These are phyloP conservation scores for Sphagnum contortum DNA, from an alignment of 225 moss, liverwort and hornwort species.

Conservation along the genomic window DNA sequence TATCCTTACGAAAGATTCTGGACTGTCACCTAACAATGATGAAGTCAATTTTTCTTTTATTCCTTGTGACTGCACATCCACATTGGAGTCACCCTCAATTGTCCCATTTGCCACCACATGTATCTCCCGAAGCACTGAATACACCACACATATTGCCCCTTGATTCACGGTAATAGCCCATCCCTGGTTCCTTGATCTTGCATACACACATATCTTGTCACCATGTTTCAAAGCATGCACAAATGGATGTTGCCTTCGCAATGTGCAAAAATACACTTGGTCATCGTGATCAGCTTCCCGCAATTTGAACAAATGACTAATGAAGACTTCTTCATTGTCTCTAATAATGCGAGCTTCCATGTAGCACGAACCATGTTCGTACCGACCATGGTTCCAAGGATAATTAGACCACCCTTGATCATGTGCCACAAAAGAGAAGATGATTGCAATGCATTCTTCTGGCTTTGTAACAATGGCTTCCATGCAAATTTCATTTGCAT, in stretches of 20 bases:
- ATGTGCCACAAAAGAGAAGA: slow-evolving; percentile 21
- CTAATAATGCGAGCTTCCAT: slow-evolving; percentile 16
- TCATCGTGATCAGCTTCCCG: slow-evolving; percentile 15
- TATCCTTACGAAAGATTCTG: no score
- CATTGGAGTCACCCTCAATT: no score
- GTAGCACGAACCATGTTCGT: slow-evolving; percentile 3
- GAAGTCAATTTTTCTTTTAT: no score
- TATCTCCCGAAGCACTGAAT: neutral
- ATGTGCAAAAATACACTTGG: slow-evolving; percentile 22
- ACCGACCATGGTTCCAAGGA: slow-evolving; percentile 4
- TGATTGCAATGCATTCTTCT: slow-evolving; percentile 6
- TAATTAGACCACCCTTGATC: slow-evolving; percentile 19
- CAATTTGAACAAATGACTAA: slow-evolving; percentile 6
- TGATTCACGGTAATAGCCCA: slow-evolving; percentile 26
- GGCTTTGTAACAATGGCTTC: slow-evolving; percentile 9
- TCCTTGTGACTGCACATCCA: no score
- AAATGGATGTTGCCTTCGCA: slow-evolving; percentile 12
- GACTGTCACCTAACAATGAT: no score
- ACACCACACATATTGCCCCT: slow-evolving; percentile 7
- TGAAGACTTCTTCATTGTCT: slow-evolving; percentile 4
- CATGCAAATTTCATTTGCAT: slow-evolving; percentile 16
- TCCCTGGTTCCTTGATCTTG: neutral
- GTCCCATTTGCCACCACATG: no score
- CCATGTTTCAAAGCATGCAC: slow-evolving; percentile 5
- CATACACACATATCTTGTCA: slow-evolving; percentile 13